These are phyloP conservation scores for Chamaecrista fasciculata DNA, from an alignment of 306 rosid genomes.

Conservation along the genomic window DNA sequence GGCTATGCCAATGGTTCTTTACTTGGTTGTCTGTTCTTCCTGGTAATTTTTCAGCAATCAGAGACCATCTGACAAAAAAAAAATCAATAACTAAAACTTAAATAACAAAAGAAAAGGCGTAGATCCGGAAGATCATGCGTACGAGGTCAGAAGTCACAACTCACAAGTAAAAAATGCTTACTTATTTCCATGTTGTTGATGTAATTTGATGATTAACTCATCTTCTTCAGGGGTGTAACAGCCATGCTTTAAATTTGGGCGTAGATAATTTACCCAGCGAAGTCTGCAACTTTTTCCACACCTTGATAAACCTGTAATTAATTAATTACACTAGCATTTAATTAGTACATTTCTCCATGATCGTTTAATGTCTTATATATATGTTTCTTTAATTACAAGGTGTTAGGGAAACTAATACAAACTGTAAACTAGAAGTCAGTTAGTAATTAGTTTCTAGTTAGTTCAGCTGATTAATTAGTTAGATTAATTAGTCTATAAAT, in stretches of 20 bases:
- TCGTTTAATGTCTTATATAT: no score
- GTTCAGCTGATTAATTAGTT: no score
- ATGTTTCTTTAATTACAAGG: no score
- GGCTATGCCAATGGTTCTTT: conserved; percentile 72
- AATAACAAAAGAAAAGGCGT: neutral
- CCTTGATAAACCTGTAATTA: conserved; percentile 60
- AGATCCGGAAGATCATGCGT: neutral
- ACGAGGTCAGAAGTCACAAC: no score
- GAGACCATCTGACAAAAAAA: conserved; percentile 50
- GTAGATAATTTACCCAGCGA: conserved; percentile 69
- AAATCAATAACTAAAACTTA: neutral
- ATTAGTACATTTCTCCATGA: neutral
- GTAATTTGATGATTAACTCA: conserved; percentile 49
- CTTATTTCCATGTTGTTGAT: conserved; percentile 59
- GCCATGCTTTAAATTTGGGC: conserved; percentile 61
- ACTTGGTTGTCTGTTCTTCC: conserved; percentile 79
- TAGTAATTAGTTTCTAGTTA: no score
- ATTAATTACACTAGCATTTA: neutral
- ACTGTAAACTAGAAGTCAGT: no score
- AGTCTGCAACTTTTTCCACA: conserved; percentile 92
- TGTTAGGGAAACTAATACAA: no score
- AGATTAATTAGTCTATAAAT: no score
- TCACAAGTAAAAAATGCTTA: conserved; percentile 24
- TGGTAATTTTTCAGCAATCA: conserved; percentile 48
- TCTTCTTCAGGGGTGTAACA: conserved; percentile 55